Percentiles rank a stretch among this genome's conserved stretches.
Evolutionary conservation across 2,329 filamentous ascomycete genomes (phyloP).

Genomic region (Orbilia quercus): DNA sequence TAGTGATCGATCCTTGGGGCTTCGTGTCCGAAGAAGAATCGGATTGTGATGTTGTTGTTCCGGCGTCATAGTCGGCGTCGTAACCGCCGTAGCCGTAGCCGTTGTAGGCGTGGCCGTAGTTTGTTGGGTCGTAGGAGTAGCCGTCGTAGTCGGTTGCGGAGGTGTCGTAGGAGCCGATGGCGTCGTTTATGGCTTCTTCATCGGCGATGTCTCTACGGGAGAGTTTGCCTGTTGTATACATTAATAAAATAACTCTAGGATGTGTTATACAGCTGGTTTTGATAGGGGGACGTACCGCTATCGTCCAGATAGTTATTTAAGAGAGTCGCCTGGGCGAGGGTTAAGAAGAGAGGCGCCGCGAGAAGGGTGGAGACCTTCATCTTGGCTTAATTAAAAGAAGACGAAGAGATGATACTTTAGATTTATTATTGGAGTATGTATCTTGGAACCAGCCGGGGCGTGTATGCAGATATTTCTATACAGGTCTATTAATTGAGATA

Average conservation of each 20-base stretch:
- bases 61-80: background rate
- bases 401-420: slow-evolving; percentile 2
- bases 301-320: slow-evolving; percentile 2
- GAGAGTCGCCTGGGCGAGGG: slow-evolving; percentile 27
- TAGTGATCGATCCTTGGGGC: background rate
- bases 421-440: background rate
- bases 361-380: slow-evolving; percentile 43
- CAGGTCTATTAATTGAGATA: no score
- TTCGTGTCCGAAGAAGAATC: no score
- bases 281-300: no score
- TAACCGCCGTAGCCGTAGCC: background rate
- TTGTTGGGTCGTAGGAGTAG: background rate
- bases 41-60: no score
- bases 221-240: slow-evolving; percentile 5
- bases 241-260: no score
- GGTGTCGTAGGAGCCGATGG: background rate
- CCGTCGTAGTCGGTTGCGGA: background rate
- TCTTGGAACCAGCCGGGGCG: background rate
- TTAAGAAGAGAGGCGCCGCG: slow-evolving; percentile 18
- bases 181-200: background rate
- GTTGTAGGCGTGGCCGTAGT: no score
- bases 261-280: no score
- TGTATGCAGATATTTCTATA: no score
- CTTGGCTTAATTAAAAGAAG: slow-evolving; percentile 14
- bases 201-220: slow-evolving; percentile 1